Conservation (phyloP, 208 protist genomes). For the Naegleria lovaniensis region DNA sequence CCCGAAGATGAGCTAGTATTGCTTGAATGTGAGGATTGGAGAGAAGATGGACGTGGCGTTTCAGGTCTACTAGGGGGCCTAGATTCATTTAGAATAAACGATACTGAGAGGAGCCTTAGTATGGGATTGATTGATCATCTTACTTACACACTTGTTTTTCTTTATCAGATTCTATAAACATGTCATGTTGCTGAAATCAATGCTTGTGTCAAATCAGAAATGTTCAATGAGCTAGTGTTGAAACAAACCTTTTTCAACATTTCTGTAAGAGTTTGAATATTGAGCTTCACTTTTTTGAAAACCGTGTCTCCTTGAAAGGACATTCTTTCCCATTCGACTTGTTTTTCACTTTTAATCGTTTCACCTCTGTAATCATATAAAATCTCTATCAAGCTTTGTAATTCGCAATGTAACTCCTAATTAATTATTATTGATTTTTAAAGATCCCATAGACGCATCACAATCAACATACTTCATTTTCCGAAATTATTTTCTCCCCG, state of each 20-base stretch:
- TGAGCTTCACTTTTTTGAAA: neutral
- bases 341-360: neutral
- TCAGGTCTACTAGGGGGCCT: neutral
- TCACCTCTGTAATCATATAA: neutral
- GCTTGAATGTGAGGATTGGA: neutral
- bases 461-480: neutral
- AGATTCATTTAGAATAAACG: neutral
- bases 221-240: no score
- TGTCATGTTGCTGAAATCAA: neutral
- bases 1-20: neutral
- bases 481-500: neutral
- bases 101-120: neutral
- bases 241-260: neutral
- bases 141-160: neutral
- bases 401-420: neutral
- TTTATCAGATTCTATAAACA: neutral
- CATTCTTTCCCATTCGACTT: neutral
- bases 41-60: conserved; percentile 2
- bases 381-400: neutral
- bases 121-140: neutral
- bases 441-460: no score
- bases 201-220: neutral
- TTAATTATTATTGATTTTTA: neutral
- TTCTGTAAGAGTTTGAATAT: neutral
- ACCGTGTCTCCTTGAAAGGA: neutral